A percentile compares a stretch with the other conserved stretches of the same genome.
Evolutionary conservation across 352 stramenopile genomes (phyloP).

Genomic region (Globisporangium lucens): DNA sequence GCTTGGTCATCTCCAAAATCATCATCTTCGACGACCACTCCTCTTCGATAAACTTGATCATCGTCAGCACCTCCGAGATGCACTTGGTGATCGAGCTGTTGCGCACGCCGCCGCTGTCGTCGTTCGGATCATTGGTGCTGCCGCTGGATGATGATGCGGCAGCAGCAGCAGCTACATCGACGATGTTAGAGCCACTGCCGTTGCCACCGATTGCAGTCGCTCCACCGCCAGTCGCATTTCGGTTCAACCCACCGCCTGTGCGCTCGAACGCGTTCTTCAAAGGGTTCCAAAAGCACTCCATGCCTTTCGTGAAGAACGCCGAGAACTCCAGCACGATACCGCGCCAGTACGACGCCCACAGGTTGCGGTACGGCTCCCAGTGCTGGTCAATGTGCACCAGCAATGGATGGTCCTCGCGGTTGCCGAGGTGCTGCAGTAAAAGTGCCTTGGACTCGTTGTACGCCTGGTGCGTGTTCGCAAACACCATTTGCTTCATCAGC

Average conservation of each 20-base stretch:
- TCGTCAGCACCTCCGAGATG: conserved; percentile 59
- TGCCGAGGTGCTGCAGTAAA: conserved; percentile 37
- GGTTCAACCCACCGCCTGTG: conserved; percentile 17
- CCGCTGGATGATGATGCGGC: neutral
- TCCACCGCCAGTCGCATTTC: conserved; percentile 10
- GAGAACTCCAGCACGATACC: conserved; percentile 62
- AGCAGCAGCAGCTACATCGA: conserved; percentile 4
- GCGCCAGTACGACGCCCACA: conserved; percentile 65
- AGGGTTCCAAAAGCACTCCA: conserved; percentile 63
- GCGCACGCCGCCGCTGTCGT: neutral
- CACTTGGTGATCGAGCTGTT: conserved; percentile 42
- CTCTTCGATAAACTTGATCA: conserved; percentile 64
- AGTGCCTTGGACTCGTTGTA: conserved; percentile 52
- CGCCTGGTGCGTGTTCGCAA: conserved; percentile 42
- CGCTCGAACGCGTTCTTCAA: conserved; percentile 57
- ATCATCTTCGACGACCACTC: conserved; percentile 74
- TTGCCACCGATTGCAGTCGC: neutral
- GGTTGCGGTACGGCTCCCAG: conserved; percentile 57
- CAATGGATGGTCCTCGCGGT: conserved; percentile 35
- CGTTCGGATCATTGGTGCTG: conserved; percentile 1
- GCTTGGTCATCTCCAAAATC: conserved; percentile 73
- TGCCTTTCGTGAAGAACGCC: conserved; percentile 57
- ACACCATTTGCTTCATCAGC: conserved; percentile 59
- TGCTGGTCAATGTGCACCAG: conserved; percentile 46
- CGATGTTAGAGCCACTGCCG: conserved; percentile 6